phyloP scores from a whole-genome alignment of 1,139 yeast genomes.

The Candida sp. region DNA sequence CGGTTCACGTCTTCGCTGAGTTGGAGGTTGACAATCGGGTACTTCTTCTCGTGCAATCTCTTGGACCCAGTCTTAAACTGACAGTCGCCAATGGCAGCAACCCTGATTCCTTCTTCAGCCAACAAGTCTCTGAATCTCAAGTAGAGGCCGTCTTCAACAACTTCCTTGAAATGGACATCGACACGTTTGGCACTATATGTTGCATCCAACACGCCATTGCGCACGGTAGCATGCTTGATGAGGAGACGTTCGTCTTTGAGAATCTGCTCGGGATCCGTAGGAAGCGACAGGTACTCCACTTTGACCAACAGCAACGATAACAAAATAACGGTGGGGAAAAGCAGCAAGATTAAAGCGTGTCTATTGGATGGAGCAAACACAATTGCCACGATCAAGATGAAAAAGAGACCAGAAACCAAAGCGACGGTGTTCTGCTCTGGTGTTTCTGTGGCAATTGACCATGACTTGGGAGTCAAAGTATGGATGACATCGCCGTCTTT shows the following conservation, averaged over 20 bases:
- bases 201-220: not conserved
- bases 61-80: not conserved
- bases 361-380: not conserved
- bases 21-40: not conserved
- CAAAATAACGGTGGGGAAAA: not conserved
- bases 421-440: not conserved
- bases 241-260: not conserved
- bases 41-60: not conserved
- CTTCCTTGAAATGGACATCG: not conserved
- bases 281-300: not conserved
- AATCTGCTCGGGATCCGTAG: not conserved
- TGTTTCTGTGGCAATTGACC: not conserved
- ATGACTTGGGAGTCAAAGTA: not conserved
- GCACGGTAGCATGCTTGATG: not conserved
- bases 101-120: not conserved
- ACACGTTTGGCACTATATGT: not conserved
- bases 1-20: not conserved
- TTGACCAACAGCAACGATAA: not conserved
- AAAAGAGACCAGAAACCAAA: not conserved
- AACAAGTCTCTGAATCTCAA: not conserved
- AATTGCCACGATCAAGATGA: not conserved
- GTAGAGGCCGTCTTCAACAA: not conserved
- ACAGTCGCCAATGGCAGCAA: not conserved
- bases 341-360: not conserved
- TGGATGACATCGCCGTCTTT: not conserved